These are phyloP conservation scores for Penicillium ucsense DNA, from an alignment of 495 filamentous ascomycete species.

Conservation along the genomic window DNA sequence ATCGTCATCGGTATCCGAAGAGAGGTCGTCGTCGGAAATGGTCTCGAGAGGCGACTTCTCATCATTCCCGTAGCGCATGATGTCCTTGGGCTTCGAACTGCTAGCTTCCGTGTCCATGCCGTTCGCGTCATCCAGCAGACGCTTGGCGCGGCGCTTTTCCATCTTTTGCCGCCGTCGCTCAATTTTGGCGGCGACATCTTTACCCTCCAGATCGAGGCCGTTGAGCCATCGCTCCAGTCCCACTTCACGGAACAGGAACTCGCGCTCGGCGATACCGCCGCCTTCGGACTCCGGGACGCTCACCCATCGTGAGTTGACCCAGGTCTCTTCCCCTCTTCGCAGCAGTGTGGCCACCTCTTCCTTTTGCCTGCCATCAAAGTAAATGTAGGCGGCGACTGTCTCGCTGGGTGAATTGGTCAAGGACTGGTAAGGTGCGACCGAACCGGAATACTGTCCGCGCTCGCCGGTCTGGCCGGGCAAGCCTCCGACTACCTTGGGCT, in stretches of 20 bases:
- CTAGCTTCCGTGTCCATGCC: conserved; percentile 42
- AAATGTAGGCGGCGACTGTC: conserved; percentile 96
- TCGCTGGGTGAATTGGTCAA: conserved; percentile 85
- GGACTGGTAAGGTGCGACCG: conserved; percentile 77
- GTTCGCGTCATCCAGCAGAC: conserved; percentile 42
- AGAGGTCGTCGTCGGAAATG: conserved; percentile 57
- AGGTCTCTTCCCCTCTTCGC: conserved; percentile 90
- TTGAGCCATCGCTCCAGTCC: conserved; percentile 94
- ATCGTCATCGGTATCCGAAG: conserved; percentile 67
- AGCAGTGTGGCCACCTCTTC: conserved; percentile 95
- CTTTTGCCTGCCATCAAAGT: conserved; percentile 91
- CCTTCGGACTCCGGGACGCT: conserved; percentile 85
- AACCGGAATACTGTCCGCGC: conserved; percentile 42
- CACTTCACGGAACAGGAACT: conserved; percentile 96
- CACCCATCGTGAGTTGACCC: conserved; percentile 98
- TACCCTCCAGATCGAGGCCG: conserved; percentile 82
- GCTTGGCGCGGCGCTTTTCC: conserved; percentile 70
- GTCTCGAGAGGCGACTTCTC: conserved; percentile 62
- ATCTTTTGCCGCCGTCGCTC: conserved; percentile 79
- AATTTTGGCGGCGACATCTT: conserved; percentile 78
- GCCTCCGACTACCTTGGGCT: conserved; percentile 67
- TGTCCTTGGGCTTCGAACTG: conserved; percentile 40
- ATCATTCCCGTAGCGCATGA: conserved; percentile 70
- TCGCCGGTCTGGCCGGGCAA: conserved; percentile 48
- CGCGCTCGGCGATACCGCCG: conserved; percentile 87